phyloP scores from a whole-genome alignment of 768 basidiomycete genomes.

The Panus rudis region DNA sequence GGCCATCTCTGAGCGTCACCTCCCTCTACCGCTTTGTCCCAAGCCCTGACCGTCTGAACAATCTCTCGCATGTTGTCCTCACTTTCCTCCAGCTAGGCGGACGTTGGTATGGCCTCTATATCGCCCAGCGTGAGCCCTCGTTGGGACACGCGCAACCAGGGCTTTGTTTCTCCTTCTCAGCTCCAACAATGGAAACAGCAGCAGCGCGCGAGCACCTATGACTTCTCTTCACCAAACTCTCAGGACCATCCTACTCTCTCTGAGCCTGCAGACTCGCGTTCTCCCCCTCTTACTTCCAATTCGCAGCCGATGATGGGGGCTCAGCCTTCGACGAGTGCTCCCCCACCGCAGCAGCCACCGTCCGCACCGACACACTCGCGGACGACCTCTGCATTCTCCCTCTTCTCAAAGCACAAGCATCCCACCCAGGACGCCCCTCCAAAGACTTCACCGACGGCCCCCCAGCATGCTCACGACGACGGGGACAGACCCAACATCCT shows the following conservation, averaged over 20 bases:
- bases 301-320: slow-evolving; percentile 9
- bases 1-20: slow-evolving; percentile 7
- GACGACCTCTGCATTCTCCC: slow-evolving; percentile 62
- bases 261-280: too few species aligned
- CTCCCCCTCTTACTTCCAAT: slow-evolving; percentile 1
- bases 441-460: slow-evolving; percentile 8
- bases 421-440: background rate
- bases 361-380: slow-evolving; percentile 36
- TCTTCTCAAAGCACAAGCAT: slow-evolving; percentile 34
- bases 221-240: slow-evolving; percentile 1
- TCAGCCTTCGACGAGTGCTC: slow-evolving; percentile 9
- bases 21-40: background rate
- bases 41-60: too few species aligned
- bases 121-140: slow-evolving; percentile 22
- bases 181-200: slow-evolving; percentile 26
- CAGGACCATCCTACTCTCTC: too few species aligned
- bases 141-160: slow-evolving; percentile 31
- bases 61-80: too few species aligned
- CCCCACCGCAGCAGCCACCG: slow-evolving; percentile 20
- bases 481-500: background rate
- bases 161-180: slow-evolving; percentile 30
- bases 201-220: slow-evolving; percentile 2
- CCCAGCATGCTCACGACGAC: background rate
- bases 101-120: slow-evolving; percentile 10
- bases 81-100: too few species aligned